Evolutionary conservation across 768 basidiomycete genomes (phyloP).

Genomic region (Nidula microcarpa): DNA sequence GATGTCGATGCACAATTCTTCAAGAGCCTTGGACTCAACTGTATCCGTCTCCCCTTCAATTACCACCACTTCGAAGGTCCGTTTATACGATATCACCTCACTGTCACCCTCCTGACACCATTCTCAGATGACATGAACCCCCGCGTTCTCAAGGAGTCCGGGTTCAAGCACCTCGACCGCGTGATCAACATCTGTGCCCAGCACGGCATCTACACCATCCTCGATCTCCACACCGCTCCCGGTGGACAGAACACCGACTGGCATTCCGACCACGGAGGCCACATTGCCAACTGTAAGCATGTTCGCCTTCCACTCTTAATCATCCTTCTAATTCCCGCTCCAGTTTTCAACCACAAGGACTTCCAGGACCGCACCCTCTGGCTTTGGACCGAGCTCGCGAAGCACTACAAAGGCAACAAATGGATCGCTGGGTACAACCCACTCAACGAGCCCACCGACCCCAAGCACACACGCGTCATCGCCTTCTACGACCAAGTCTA

Average conservation of each 20-base stretch:
- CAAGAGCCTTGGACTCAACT: conserved; percentile 76
- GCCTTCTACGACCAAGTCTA: conserved; percentile 68
- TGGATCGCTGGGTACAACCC: conserved; percentile 90
- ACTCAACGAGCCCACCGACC: conserved; percentile 79
- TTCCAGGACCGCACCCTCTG: conserved; percentile 77
- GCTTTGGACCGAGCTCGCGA: conserved; percentile 76
- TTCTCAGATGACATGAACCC: conserved; percentile 69
- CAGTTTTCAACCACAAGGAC: conserved; percentile 81
- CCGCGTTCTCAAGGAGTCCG: conserved; percentile 65
- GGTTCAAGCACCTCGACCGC: conserved; percentile 83
- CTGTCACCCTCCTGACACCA: background rate
- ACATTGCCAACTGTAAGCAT: conserved; percentile 54
- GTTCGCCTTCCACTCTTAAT: background rate
- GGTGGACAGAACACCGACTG: conserved; percentile 78
- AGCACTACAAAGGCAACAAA: conserved; percentile 70
- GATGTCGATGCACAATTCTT: conserved; percentile 76
- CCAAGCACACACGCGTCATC: conserved; percentile 60
- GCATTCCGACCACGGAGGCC: conserved; percentile 73
- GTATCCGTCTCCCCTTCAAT: conserved; percentile 73
- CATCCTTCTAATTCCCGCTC: background rate
- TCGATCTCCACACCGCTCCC: conserved; percentile 77
- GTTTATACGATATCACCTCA: background rate
- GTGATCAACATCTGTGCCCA: conserved; percentile 72
- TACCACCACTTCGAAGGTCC: conserved; percentile 69
- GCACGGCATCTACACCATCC: conserved; percentile 75